phyloP scores from a whole-genome alignment of 169 alveolate species.

The Plasmodium fragile region DNA sequence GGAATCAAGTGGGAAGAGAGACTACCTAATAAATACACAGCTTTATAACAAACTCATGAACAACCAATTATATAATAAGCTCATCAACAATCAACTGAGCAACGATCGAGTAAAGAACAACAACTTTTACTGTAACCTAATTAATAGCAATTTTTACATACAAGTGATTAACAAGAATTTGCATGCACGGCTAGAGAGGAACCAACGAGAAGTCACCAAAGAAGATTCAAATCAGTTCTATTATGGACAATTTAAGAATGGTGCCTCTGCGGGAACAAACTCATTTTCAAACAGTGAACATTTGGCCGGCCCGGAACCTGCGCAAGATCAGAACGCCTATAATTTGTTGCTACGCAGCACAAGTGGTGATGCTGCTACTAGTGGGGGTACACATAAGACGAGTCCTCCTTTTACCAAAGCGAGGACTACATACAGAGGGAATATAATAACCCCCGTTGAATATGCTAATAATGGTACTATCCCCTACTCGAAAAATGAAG shows the following conservation, averaged over 20 bases:
- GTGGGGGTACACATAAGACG: background rate
- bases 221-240: background rate
- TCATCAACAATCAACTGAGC: slow-evolving; percentile 15
- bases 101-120: background rate
- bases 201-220: background rate
- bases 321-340: background rate
- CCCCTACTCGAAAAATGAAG: background rate
- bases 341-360: background rate
- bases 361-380: background rate
- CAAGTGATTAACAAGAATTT: background rate
- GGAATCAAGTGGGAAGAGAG: background rate
- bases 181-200: background rate
- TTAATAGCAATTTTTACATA: slow-evolving; percentile 18
- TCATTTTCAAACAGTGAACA: background rate
- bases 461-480: background rate
- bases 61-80: slow-evolving; percentile 10
- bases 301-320: background rate
- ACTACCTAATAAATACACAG: slow-evolving; percentile 8
- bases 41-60: slow-evolving; percentile 10
- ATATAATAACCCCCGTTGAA: background rate
- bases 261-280: background rate
- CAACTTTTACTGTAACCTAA: background rate
- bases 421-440: background rate
- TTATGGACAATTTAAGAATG: slow-evolving; percentile 2
- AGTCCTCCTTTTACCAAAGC: background rate